phyloP scores from a whole-genome alignment of 163 green algal genomes.

The Scenedesmus sp. region DNA sequence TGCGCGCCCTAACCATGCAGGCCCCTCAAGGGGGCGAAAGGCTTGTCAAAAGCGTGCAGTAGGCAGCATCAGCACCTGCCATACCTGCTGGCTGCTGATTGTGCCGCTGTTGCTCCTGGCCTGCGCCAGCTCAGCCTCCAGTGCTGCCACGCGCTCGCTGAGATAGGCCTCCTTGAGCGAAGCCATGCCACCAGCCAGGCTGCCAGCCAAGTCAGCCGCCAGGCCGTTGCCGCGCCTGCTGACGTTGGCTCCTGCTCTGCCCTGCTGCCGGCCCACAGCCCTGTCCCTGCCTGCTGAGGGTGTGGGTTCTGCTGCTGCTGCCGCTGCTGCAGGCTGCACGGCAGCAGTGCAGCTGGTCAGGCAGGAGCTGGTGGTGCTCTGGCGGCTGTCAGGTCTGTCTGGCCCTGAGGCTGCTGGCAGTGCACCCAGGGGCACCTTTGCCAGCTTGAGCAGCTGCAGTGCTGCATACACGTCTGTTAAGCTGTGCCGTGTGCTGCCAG shows the following conservation, averaged over 20 bases:
- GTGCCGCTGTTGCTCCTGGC: slow-evolving; percentile 8
- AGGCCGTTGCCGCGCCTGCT: background rate
- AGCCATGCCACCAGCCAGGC: background rate
- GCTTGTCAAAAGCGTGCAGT: background rate
- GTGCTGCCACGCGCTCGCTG: slow-evolving; percentile 57
- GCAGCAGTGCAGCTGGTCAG: background rate
- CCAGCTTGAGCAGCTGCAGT: slow-evolving; percentile 28
- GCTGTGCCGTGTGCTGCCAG: slow-evolving; percentile 47
- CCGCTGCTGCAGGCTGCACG: background rate
- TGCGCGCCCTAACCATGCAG: background rate
- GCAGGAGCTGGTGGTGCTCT: slow-evolving; percentile 26
- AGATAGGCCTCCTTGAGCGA: slow-evolving; percentile 69
- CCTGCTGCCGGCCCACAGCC: background rate
- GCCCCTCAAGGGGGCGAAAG: background rate
- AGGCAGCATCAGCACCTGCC: background rate
- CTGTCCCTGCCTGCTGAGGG: slow-evolving; percentile 17
- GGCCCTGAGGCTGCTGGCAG: background rate
- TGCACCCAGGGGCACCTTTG: background rate
- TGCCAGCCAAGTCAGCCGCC: slow-evolving; percentile 2
- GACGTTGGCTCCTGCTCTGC: slow-evolving; percentile 11
- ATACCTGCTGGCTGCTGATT: slow-evolving; percentile 54
- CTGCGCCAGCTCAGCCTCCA: slow-evolving; percentile 61
- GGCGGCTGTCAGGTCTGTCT: background rate
- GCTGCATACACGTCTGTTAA: slow-evolving; percentile 63
- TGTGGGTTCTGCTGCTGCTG: background rate